Evolutionary conservation across 306 rosid genomes (phyloP).

Genomic region (Lablab purpureus): DNA sequence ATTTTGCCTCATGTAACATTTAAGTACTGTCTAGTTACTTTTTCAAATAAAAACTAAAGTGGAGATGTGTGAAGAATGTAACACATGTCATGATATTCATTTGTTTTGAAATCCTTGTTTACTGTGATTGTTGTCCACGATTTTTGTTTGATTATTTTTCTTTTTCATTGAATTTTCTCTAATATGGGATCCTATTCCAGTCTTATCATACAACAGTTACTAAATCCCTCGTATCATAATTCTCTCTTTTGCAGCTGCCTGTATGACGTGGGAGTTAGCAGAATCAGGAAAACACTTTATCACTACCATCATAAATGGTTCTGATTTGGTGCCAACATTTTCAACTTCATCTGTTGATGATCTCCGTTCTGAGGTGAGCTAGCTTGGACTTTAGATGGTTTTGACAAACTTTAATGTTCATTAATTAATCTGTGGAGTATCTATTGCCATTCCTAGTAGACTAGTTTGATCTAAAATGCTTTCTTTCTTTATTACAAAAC

Average conservation of each 20-base stretch:
- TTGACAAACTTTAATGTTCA: slow-evolving; percentile 21
- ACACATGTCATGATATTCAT: slow-evolving; percentile 20
- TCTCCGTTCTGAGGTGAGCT: slow-evolving; percentile 88
- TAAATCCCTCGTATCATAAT: slow-evolving; percentile 40
- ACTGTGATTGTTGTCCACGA: not conserved
- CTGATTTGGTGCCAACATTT: slow-evolving; percentile 97
- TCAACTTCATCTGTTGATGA: slow-evolving; percentile 89
- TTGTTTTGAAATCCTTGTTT: slow-evolving; percentile 17
- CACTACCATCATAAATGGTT: slow-evolving; percentile 85
- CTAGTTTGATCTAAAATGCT: not conserved
- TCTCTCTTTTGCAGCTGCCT: slow-evolving; percentile 80
- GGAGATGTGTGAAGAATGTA: not conserved
- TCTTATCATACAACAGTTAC: slow-evolving; percentile 15
- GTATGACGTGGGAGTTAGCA: slow-evolving; percentile 97
- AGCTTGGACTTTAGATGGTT: slow-evolving; percentile 36
- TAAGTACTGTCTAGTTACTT: slow-evolving; percentile 18
- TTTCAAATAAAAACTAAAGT: slow-evolving; percentile 1
- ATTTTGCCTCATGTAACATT: slow-evolving; percentile 22
- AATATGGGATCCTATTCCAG: not conserved
- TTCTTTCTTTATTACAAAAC: not conserved
- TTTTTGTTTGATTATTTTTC: not conserved
- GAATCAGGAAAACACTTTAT: slow-evolving; percentile 97
- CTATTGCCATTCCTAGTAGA: slow-evolving; percentile 23
- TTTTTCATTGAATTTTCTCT: slow-evolving; percentile 29
- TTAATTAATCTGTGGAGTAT: not conserved